Conservation (phyloP, 352 stramenopile genomes). For the Globisporangium cederbergense region DNA sequence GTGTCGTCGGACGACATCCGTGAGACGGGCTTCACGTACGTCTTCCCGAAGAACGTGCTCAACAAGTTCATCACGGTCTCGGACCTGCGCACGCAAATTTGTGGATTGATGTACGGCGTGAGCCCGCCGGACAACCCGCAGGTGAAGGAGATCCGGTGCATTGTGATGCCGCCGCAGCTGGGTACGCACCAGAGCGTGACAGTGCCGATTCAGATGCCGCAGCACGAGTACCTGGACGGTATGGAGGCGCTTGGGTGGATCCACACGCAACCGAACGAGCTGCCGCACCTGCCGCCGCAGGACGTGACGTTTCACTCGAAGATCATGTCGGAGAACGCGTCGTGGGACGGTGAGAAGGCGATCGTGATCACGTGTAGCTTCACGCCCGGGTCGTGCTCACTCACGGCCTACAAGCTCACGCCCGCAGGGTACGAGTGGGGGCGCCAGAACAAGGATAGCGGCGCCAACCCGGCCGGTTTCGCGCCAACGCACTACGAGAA, state of each 20-base stretch:
- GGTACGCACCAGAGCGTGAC: constrained; percentile 97
- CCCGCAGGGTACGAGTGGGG: constrained; percentile 97
- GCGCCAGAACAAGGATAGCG: constrained; percentile 95
- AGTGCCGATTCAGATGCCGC: constrained; percentile 95
- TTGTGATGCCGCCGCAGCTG: constrained; percentile 99
- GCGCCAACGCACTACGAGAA: constrained; percentile 97
- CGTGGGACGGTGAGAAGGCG: constrained; percentile 97
- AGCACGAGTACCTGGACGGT: constrained; percentile 96
- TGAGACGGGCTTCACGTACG: constrained; percentile 98
- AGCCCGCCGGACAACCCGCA: constrained; percentile 97
- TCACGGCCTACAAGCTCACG: constrained; percentile 99
- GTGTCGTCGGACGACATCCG: constrained; percentile 98
- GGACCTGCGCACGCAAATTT: constrained; percentile 97
- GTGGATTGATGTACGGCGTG: constrained; percentile 98
- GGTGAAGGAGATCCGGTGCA: constrained; percentile 99
- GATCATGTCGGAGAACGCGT: constrained; percentile 96
- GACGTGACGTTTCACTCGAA: constrained; percentile 96
- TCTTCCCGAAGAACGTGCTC: constrained; percentile 99
- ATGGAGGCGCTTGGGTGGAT: constrained; percentile 99
- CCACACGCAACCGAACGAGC: constrained; percentile 98
- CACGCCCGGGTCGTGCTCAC: constrained; percentile 98
- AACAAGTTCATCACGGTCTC: constrained; percentile 99
- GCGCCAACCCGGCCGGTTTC: constrained; percentile 94
- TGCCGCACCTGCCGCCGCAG: constrained; percentile 94
- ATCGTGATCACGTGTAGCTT: constrained; percentile 99